Evolutionary conservation across 2,329 filamentous ascomycete species (phyloP).

Genomic region (Coniochaeta pulveracea): DNA sequence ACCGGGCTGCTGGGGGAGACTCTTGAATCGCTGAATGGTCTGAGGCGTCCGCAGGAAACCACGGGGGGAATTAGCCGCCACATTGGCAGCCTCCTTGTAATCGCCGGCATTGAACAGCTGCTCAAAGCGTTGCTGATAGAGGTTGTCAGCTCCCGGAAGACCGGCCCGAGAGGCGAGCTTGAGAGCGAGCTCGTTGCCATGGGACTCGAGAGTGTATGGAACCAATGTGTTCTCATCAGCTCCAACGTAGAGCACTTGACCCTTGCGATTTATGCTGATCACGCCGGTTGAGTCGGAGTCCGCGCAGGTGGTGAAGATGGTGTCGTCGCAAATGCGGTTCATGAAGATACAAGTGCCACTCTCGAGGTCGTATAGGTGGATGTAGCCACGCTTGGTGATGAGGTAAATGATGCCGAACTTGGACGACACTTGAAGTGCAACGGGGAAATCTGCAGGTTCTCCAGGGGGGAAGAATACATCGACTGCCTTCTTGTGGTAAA

Average conservation of each 20-base stretch:
- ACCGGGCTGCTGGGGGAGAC: constrained; percentile 64
- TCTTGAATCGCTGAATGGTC: constrained; percentile 95
- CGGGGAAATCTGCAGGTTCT: constrained; percentile 93
- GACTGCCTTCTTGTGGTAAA: constrained; percentile 90
- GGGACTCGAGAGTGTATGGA: constrained; percentile 91
- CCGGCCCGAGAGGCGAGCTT: constrained; percentile 93
- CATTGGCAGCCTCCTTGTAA: constrained; percentile 83
- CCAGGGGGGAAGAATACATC: constrained; percentile 97
- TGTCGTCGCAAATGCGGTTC: constrained; percentile 99
- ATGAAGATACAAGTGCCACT: constrained; percentile 95
- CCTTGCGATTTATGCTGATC: constrained; percentile 92
- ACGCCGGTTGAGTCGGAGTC: constrained; percentile 81
- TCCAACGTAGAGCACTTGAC: constrained; percentile 87
- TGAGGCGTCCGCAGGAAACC: constrained; percentile 90
- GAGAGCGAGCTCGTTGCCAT: constrained; percentile 87
- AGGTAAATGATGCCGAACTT: constrained; percentile 97
- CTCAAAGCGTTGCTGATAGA: constrained; percentile 90
- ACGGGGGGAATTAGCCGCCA: constrained; percentile 90
- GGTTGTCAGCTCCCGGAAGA: constrained; percentile 83
- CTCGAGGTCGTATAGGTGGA: constrained; percentile 96
- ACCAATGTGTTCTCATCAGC: constrained; percentile 88
- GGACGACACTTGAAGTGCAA: constrained; percentile 92
- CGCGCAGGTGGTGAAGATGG: constrained; percentile 87
- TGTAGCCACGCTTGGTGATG: constrained; percentile 98
- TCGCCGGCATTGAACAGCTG: constrained; percentile 70